Evolutionary conservation across 345 rosid species (phyloP).

Genomic region (Raphanus raphanistrum): DNA sequence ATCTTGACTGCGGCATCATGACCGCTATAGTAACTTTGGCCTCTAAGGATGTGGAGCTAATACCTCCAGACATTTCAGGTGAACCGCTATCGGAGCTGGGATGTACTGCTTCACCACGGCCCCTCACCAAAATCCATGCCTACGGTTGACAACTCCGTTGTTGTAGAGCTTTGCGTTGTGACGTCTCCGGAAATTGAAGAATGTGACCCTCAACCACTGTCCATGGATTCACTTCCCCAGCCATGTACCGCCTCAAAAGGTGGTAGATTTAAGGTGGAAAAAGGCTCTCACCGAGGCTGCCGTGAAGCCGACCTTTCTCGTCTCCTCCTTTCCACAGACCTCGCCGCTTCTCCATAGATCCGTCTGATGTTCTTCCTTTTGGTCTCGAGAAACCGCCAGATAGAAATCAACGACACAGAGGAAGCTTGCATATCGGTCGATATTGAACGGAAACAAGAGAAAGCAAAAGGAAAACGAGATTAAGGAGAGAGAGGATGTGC

Average conservation of each 20-base stretch:
- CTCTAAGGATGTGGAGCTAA: background rate
- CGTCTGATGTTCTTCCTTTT: background rate
- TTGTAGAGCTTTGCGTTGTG: background rate
- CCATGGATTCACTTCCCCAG: background rate
- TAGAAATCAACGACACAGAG: background rate
- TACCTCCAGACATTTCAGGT: background rate
- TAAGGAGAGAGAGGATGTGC: background rate
- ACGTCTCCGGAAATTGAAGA: background rate
- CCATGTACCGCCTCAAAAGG: background rate
- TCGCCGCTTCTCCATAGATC: background rate
- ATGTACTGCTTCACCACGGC: background rate
- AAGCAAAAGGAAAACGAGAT: background rate
- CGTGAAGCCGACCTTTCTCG: background rate
- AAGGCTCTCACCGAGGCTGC: background rate
- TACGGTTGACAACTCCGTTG: background rate
- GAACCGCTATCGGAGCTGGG: background rate
- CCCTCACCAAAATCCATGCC: background rate
- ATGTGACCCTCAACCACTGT: background rate
- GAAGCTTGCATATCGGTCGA: background rate
- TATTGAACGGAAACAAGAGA: background rate
- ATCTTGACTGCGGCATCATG: background rate
- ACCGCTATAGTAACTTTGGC: background rate
- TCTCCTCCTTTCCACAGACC: background rate
- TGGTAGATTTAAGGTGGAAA: background rate
- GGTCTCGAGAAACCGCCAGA: background rate